Evolutionary conservation across 2,329 filamentous ascomycete species (phyloP), one percentile per base, ranked within the genome.

Genomic region (Teratosphaeria pseudoeucalypti): DNA sequence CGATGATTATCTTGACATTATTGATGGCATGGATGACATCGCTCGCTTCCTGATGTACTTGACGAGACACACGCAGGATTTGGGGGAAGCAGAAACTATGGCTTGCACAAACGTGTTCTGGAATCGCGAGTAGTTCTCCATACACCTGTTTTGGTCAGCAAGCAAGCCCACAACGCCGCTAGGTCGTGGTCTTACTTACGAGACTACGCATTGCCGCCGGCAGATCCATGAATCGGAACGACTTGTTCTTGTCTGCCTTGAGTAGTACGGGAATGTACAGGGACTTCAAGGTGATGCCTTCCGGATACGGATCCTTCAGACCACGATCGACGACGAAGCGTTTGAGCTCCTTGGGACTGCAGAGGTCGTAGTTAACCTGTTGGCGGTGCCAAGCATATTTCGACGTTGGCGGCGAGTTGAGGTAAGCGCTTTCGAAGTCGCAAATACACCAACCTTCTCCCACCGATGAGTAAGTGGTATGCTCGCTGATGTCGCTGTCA

Each of bases 21-120:
- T 66, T 68, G 12, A 63, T 60, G 27, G 59, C 63, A 55, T 69
- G 67, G 0, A 71, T 61, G 12, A 71, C 61, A 1, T 58, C 49
- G 6, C 32, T 62, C 2, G 65, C 68, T 55, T 71, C 69, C 3
- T 60, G 52, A 59, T 68, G 58, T 14, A 70, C 34, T 39, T 66
- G 59, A 19, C 56, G 55, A 49, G 58, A 63, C 11, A 63, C 60
- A 3, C 54, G 55, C 34, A 66, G 56, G 32, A 66, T 65, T 14
- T 53, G 23, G 1, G 63, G 57, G 52, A 54, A 54, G 52, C 52
- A 57, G 14, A 49, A 27, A n/a, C 23, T n/a, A 6, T 26, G 9
- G 39, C 29, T 14, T 29, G 23, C 4, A 16, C n/a, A 19, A 4
- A 26, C 37, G 4, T 23, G 1, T 2, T 39, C 52, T 14, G 52